Base-by-base conservation (phyloP, 2,329 filamentous ascomycete species). In the Fusarium bulbicola region DNA sequence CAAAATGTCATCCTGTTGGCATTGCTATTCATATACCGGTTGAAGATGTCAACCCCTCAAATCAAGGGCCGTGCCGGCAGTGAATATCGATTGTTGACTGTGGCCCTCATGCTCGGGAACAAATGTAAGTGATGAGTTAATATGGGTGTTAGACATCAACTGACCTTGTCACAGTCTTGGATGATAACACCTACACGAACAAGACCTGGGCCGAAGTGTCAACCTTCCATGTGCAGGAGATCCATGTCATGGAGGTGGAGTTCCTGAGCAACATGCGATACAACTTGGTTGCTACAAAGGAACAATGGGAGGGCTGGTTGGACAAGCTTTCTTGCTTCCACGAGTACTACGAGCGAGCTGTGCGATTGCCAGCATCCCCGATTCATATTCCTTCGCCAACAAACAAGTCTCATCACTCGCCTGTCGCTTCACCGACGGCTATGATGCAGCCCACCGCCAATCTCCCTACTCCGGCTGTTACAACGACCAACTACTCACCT, bases 211-310 rank as follows among this genome's bases (percentile, higher is more conserved):
- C 95, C 6, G 96, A 99, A 78, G 96, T 99, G 16, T 98, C 96
- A 2, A 93, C 93, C 49, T 97, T 99, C 69, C 91, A 93, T 4
- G 95, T 98, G 18, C 91, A 92, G 68, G 96, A 99, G 82, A 97
- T 99, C 58, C 96, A 99, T 81, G 93, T 98, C 49, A 99, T 99
- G 96, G 96, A 99, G 81, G 96, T 99, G n/a, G 96, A 99, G 81
- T 99, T 99, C 78, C 86, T 99, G 72, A 98, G 95, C 86, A 98
- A 98, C 82, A 97, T 99, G 92, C 91, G 95, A 78, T 99, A 98
- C 83, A 95, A 94, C 77, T 86, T 99, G 13, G 91, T 95, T 80
- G 94, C 94, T 7, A 97, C 95, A 7, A 92, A 94, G 79, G 88
- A 91, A 59, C 90, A 97, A 80, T 99, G 96, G 96, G 88, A 91